Evolutionary conservation across 2,329 filamentous ascomycete species (phyloP), one percentile per base, ranked within the genome.

Genomic region (Magnaporthiopsis incrustans): DNA sequence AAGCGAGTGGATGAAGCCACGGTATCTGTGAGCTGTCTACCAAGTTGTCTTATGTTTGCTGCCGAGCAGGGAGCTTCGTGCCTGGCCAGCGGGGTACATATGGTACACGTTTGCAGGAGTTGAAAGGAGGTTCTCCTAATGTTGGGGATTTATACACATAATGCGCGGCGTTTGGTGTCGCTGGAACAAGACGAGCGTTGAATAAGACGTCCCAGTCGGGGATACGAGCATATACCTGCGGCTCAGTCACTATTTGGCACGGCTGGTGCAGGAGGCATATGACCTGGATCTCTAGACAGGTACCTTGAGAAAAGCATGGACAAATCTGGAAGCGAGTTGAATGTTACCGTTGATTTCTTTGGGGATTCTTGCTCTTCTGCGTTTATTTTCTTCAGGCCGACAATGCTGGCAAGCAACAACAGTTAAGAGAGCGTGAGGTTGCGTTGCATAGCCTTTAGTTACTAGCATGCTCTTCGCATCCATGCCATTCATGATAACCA

Each of bases 1-100:
- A 57, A 92, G 90, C 68, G 92, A 96, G 74, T 96, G 91, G 92
- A 92, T 95, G 86, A 89, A 90, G 77, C 85, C 88, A 25, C 90
- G 90, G 76, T 85, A 89, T 67, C 77, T 96, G 67, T 90, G 70
- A 64, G 38, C 26, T 30, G 14, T 12, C 18, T 8, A n/a, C 27
- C 27, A 3, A 30, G 27, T 30, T 30, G 27, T 30, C 5, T 30
- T 30, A n/a, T 44, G 18, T 22, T 18, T 5, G 18, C 38, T 18
- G 38, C 15, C 14, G 18, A 44, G 18, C 7, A 44, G 18, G 38
- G 38, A 22, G 38, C 27, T 18, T 44, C 38, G 2, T 15, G 15
- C 38, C 33, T 12, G 11, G 33, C 11, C 10, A 12, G 33, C 11
- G 33, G 33, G 11, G 33, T 10, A 35, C 11, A 3, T 11, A 12